A percentile compares a stretch with the other conserved stretches of the same genome.
Evolutionary conservation across 129 eudicot species (phyloP).

Genomic region (Centaurea solstitialis): DNA sequence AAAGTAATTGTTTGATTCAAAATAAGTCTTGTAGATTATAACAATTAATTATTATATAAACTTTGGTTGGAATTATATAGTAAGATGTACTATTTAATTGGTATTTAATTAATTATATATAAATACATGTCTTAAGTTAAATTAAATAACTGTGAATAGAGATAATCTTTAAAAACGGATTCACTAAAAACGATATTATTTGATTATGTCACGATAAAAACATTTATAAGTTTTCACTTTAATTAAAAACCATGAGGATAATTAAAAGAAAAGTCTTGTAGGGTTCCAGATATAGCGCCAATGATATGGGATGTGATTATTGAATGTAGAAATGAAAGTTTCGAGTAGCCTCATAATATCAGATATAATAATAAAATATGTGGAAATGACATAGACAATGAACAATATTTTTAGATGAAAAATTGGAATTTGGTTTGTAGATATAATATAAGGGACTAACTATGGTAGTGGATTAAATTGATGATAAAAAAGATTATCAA

Average conservation of each 20-base stretch:
- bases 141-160: no score
- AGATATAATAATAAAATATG: neutral
- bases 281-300: neutral
- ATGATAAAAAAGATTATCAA: neutral
- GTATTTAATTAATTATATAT: no score
- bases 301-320: neutral
- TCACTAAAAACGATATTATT: no score
- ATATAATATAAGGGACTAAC: neutral
- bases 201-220: no score
- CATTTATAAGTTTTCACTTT: neutral
- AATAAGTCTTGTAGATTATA: neutral
- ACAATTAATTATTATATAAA: no score
- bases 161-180: no score
- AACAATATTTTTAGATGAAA: constrained; percentile 13
- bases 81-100: neutral
- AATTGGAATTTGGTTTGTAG: constrained; percentile 5
- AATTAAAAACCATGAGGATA: neutral
- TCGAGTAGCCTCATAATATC: neutral
- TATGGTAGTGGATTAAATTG: neutral
- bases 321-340: neutral
- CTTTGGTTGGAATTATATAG: neutral
- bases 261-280: neutral
- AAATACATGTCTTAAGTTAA: no score
- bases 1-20: neutral
- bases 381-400: neutral